Percentiles rank a stretch among this genome's conserved stretches.
phyloP scores from a whole-genome alignment of 768 basidiomycete genomes.

The Lentinula sp. region DNA sequence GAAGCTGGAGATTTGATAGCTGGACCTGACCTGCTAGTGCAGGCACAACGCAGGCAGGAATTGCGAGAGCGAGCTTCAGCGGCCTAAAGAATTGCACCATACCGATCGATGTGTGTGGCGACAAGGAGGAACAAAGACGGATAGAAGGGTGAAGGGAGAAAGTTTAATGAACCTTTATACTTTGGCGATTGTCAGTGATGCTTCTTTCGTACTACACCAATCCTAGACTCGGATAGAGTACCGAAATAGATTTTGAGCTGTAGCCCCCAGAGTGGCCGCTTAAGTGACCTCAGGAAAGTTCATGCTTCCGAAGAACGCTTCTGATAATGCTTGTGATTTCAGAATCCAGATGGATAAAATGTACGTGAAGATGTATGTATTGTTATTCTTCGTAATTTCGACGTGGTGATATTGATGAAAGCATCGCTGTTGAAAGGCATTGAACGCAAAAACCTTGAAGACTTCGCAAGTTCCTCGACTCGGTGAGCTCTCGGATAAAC shows the following conservation, averaged over 20 bases:
- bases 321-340: not conserved
- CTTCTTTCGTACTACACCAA: not conserved
- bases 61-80: not conserved
- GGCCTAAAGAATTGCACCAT: not conserved
- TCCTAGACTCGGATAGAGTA: not conserved
- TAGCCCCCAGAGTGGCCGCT: not conserved
- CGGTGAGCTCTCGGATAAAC: not conserved
- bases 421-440: not conserved
- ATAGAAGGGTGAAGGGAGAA: not conserved
- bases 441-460: not conserved
- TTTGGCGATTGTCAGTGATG: not conserved
- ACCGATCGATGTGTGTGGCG: not conserved
- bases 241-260: not conserved
- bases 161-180: not conserved
- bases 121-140: not conserved
- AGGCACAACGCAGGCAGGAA: not conserved
- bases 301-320: not conserved
- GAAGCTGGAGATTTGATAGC: conserved; percentile 27
- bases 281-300: not conserved
- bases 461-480: not conserved
- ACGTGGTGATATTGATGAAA: not conserved
- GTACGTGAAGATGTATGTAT: not conserved
- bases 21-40: conserved; percentile 25
- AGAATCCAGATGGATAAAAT: not conserved
- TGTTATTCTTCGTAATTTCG: not conserved